Conservation (phyloP, 1,284 basidiomycete genomes). For the Meira miltonrushii region DNA sequence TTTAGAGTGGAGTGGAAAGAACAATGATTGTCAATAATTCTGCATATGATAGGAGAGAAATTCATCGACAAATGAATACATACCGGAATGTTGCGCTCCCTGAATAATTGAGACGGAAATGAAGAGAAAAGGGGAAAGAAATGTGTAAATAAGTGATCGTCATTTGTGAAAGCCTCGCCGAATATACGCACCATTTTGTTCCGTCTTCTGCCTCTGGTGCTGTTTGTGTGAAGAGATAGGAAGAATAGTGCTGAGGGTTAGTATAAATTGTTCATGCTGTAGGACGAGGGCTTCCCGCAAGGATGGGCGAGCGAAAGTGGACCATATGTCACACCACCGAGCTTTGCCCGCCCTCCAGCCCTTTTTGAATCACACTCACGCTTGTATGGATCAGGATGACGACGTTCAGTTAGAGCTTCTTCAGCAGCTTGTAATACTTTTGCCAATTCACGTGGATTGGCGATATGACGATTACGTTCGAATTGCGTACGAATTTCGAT, state of each 20-base stretch:
- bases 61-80: constrained; percentile 11
- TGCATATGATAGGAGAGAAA: neutral
- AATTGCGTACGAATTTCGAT: constrained; percentile 82
- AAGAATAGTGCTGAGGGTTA: no score
- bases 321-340: neutral
- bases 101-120: constrained; percentile 9
- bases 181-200: constrained; percentile 46
- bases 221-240: constrained; percentile 8
- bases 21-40: constrained; percentile 36
- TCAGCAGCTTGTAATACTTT: constrained; percentile 77
- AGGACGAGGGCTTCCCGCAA: neutral
- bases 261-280: no score
- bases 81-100: constrained; percentile 34
- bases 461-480: constrained; percentile 81
- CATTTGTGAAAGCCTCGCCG: neutral
- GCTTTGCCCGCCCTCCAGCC: neutral
- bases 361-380: constrained; percentile 58
- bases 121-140: neutral
- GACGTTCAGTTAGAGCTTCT: constrained; percentile 63
- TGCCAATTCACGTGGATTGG: constrained; percentile 78
- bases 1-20: neutral
- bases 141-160: neutral
- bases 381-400: constrained; percentile 87
- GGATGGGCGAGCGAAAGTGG: neutral
- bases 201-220: constrained; percentile 50